Evolutionary conservation across 2,329 filamentous ascomycete genomes (phyloP), one percentile per base, ranked within the genome.

Genomic region (Sodiomyces alkalinus): DNA sequence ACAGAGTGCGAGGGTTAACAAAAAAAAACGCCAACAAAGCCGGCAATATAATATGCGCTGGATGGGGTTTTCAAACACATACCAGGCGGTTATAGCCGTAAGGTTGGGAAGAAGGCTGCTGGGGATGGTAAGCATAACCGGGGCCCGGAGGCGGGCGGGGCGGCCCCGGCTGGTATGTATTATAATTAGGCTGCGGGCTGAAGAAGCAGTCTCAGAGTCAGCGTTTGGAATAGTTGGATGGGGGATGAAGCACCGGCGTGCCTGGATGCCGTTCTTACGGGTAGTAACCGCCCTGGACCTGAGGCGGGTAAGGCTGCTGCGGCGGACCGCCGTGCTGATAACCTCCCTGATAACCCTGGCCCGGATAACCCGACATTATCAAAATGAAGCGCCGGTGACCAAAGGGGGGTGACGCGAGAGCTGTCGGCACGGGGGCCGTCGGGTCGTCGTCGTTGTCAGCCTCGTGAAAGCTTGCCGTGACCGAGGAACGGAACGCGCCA

Each of bases 351-450:
- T 74, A 72, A 26, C 56, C 54, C 34, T 58, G 49, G 34, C 62
- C 62, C 39, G 68, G 68, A 47, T 74, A 77, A 44, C 68, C 71
- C 39, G 73, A 74, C 73, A 77, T 78, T 32, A 40, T 42, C 22
- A 25, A 25, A 16, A 16, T 17, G 22, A 25, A 16, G 14, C 14
- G 23, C 23, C 14, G 14, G 23, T 16, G 23, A 16, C 23, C 23
- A 16, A 26, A 13, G 9, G 26, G 26, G 17, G 19, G 10, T 16
- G 11, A 22, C 28, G 20, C 27, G 26, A 9, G 11, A 17, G 13
- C 23, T 25, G 14, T 17, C 12, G n/a, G 12, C 14, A n/a, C n/a
- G 6, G 23, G 13, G 3, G 7, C 23, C 9, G 15, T 3, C 3
- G 17, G 14, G 23, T 8, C 13, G 23, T 14, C 14, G 17, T 25